Evolutionary conservation across 2,329 filamentous ascomycete species (phyloP).

Genomic region (Endothia cerciana): DNA sequence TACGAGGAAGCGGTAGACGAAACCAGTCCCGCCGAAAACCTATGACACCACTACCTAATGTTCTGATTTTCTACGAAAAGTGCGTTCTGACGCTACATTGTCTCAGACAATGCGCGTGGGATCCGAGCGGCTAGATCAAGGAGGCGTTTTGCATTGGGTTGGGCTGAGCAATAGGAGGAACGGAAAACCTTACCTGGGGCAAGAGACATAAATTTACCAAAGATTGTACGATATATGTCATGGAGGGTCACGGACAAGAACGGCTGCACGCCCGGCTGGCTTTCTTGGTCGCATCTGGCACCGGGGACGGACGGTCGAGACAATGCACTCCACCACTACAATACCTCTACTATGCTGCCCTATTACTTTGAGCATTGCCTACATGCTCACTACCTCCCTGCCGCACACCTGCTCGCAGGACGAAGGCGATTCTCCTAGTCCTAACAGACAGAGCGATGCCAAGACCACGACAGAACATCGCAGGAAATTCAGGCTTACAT

Average conservation of each 20-base stretch:
- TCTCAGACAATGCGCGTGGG: background rate
- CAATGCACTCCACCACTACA: background rate
- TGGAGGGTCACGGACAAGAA: background rate
- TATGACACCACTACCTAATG: background rate
- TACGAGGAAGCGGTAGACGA: conserved; percentile 51
- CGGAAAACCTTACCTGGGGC: background rate
- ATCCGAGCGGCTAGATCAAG: background rate
- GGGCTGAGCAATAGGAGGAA: background rate
- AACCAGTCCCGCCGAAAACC: background rate
- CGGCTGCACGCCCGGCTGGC: background rate
- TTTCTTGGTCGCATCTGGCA: background rate
- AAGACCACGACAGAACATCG: too few relatives aligned
- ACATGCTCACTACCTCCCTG: background rate
- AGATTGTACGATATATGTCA: conserved; percentile 1
- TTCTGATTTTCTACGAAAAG: background rate
- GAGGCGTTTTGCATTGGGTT: conserved; percentile 16
- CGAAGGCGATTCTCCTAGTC: too few relatives aligned
- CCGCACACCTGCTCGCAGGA: too few relatives aligned
- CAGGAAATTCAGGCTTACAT: too few relatives aligned
- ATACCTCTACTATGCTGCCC: background rate
- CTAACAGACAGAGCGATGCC: too few relatives aligned
- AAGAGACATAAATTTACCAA: background rate
- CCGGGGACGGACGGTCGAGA: background rate
- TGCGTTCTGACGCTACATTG: background rate
- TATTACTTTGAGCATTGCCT: background rate